Evolutionary conservation across 208 protist genomes (phyloP).

Genomic region (Leptomonas seymouri): DNA sequence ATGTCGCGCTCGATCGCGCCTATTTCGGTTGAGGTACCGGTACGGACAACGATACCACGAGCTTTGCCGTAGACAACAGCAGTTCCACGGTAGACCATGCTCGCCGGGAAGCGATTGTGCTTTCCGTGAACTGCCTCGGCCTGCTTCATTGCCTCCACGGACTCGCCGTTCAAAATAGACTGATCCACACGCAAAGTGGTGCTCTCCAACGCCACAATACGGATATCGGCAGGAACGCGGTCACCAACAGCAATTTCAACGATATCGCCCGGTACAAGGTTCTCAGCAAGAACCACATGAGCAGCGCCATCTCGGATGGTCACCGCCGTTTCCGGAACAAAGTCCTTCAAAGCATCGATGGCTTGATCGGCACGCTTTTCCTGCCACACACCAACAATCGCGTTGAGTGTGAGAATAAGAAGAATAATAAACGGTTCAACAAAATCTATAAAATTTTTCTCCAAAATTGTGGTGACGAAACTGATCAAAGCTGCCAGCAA

Average conservation of each 20-base stretch:
- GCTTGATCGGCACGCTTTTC: slow-evolving; percentile 91
- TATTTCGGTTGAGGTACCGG: slow-evolving; percentile 93
- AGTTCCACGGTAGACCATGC: slow-evolving; percentile 96
- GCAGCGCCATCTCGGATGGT: slow-evolving; percentile 71
- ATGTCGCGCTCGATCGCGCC: slow-evolving; percentile 93
- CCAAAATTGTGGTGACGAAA: slow-evolving; percentile 79
- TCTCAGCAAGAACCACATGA: slow-evolving; percentile 54
- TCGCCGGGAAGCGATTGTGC: slow-evolving; percentile 68
- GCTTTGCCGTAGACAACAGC: slow-evolving; percentile 91
- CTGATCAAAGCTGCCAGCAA: slow-evolving; percentile 79
- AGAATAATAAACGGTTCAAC: slow-evolving; percentile 96
- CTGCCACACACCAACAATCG: slow-evolving; percentile 94
- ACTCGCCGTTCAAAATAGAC: slow-evolving; percentile 96
- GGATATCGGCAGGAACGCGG: slow-evolving; percentile 96
- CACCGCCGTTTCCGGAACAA: slow-evolving; percentile 66
- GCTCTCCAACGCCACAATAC: slow-evolving; percentile 85
- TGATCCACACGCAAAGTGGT: slow-evolving; percentile 92
- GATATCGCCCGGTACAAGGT: slow-evolving; percentile 96
- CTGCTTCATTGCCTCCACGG: slow-evolving; percentile 75
- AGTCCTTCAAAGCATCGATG: slow-evolving; percentile 87
- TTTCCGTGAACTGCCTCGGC: slow-evolving; percentile 37
- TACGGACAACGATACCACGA: slow-evolving; percentile 93
- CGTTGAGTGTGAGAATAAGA: slow-evolving; percentile 94
- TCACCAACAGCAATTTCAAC: slow-evolving; percentile 94
- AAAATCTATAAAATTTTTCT: slow-evolving; percentile 73